These are phyloP conservation scores for Penicillium herquei DNA, from an alignment of 495 filamentous ascomycete species.

Conservation along the genomic window DNA sequence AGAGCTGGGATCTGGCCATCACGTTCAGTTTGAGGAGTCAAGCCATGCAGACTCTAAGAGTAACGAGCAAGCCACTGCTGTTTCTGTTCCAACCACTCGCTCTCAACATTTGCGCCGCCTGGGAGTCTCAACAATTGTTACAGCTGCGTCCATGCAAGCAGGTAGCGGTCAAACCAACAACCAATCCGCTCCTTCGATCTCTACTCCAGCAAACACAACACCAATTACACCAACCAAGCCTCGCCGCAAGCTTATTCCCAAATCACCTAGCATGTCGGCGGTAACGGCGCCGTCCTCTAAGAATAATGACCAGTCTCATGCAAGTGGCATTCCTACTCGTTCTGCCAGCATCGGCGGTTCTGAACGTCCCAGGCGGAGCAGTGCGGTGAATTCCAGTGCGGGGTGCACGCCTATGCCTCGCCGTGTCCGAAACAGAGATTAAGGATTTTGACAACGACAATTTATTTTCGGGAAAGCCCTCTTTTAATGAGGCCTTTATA, in stretches of 20 bases:
- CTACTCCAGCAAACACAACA: conserved; percentile 1
- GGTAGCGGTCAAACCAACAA: conserved; percentile 23
- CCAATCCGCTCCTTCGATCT: conserved; percentile 12
- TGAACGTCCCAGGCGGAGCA: conserved; percentile 29
- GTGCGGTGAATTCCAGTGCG: conserved; percentile 34
- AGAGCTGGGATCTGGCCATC: conserved; percentile 27
- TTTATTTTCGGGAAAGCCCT: too few species aligned
- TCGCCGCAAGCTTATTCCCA: conserved; percentile 42
- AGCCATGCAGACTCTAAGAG: conserved; percentile 15
- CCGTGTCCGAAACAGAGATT: conserved; percentile 34
- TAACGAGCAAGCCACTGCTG: conserved; percentile 11
- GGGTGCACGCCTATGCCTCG: conserved; percentile 43
- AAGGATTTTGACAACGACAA: background rate
- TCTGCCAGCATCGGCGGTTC: conserved; percentile 12
- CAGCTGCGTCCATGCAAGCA: conserved; percentile 25
- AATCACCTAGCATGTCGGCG: conserved; percentile 30
- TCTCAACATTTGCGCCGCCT: conserved; percentile 38
- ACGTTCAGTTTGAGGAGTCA: conserved; percentile 7
- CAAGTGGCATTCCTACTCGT: conserved; percentile 25
- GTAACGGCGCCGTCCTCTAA: conserved; percentile 19
- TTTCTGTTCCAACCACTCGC: conserved; percentile 30
- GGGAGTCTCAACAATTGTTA: conserved; percentile 24
- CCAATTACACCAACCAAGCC: conserved; percentile 31
- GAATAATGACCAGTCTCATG: conserved; percentile 17
- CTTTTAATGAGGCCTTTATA: too few species aligned